Evolutionary conservation across 2,329 filamentous ascomycete species (phyloP).

Genomic region (Venturia pyrina): DNA sequence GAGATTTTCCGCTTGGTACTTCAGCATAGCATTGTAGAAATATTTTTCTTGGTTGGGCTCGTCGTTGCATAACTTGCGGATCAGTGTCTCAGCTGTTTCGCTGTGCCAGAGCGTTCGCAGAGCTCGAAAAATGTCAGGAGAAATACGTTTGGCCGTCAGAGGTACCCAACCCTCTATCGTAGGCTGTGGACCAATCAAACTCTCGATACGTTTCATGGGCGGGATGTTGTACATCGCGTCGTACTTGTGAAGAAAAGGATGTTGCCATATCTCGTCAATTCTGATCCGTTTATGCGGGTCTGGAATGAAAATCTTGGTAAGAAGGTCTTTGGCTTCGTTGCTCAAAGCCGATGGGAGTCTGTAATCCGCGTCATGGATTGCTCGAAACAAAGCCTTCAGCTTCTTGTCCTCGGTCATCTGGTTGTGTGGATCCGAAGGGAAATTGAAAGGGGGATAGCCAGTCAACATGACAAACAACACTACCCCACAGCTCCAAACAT

Average conservation of each 20-base stretch:
- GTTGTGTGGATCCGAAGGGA: constrained; percentile 25
- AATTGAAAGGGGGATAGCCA: constrained; percentile 69
- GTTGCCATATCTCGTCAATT: constrained; percentile 73
- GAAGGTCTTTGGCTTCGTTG: constrained; percentile 63
- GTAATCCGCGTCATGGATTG: constrained; percentile 41
- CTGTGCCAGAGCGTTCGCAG: constrained; percentile 88
- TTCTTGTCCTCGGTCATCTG: constrained; percentile 45
- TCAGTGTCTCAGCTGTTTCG: constrained; percentile 61
- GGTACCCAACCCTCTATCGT: constrained; percentile 53
- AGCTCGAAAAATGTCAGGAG: constrained; percentile 72
- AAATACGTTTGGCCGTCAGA: constrained; percentile 56
- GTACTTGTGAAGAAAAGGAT: constrained; percentile 79
- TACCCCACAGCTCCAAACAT: constrained; percentile 81
- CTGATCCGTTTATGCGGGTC: constrained; percentile 71
- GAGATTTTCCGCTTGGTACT: constrained; percentile 72
- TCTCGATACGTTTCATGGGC: constrained; percentile 40
- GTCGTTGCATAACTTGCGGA: constrained; percentile 50
- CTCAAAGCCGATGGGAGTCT: constrained; percentile 43
- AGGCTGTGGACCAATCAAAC: constrained; percentile 44
- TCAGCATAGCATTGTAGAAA: constrained; percentile 77
- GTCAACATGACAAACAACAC: constrained; percentile 78
- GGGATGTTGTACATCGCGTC: constrained; percentile 59
- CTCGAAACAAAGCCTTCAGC: constrained; percentile 52
- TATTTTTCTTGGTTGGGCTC: constrained; percentile 78
- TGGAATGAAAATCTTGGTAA: constrained; percentile 67